These are phyloP conservation scores for Colletotrichum cordylinicola DNA, from an alignment of 2,329 filamentous ascomycete genomes.

Conservation along the genomic window DNA sequence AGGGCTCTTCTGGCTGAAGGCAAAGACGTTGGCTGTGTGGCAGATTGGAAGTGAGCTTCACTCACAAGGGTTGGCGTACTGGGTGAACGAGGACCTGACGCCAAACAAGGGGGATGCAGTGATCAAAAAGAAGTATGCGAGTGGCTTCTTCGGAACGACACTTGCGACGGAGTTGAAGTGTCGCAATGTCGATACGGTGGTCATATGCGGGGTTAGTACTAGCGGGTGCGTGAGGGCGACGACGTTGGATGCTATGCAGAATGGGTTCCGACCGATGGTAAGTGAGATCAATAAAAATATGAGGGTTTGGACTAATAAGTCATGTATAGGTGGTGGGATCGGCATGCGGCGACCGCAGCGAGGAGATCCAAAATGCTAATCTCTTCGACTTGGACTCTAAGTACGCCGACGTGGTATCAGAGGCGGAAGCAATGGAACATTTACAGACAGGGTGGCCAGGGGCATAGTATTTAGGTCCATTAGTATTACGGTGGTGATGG, in stretches of 20 bases:
- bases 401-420: background rate
- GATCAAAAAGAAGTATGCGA: background rate
- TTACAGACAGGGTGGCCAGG: background rate
- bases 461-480: background rate
- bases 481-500: background rate
- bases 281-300: background rate
- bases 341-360: background rate
- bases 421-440: background rate
- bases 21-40: background rate
- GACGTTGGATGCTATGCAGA: background rate
- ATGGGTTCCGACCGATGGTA: background rate
- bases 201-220: background rate
- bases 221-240: background rate
- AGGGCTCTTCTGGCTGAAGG: background rate
- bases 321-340: background rate
- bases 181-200: background rate
- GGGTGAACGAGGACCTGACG: background rate
- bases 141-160: background rate
- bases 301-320: background rate
- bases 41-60: background rate
- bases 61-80: background rate
- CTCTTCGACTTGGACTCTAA: background rate
- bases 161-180: background rate
- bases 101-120: background rate
- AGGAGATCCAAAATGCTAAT: background rate